Percentiles rank a stretch among this genome's conserved stretches.
Evolutionary conservation across 2,329 filamentous ascomycete genomes (phyloP).

Genomic region (Zopfia rhizophila): DNA sequence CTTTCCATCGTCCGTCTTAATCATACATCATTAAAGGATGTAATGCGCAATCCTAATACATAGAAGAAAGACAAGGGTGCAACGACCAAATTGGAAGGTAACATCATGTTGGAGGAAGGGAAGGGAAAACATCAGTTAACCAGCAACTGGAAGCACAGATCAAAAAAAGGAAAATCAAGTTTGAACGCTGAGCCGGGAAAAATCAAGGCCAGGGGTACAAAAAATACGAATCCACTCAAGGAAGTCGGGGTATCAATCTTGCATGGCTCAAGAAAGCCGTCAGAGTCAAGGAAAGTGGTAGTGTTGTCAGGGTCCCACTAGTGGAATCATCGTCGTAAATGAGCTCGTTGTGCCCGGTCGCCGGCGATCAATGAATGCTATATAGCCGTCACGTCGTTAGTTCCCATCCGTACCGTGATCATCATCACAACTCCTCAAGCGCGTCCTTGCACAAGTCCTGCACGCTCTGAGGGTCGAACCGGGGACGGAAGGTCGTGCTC

Average conservation of each 20-base stretch:
- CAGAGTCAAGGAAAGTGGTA: slow-evolving; percentile 4
- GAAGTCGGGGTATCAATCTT: slow-evolving; percentile 5
- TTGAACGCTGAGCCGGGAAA: no score
- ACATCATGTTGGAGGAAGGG: no score
- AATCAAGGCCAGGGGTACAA: not conserved
- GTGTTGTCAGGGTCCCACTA: slow-evolving; percentile 14
- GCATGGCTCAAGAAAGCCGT: not conserved
- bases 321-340: slow-evolving; percentile 10
- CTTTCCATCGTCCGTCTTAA: no score
- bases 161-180: no score
- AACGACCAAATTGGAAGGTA: no score
- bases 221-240: not conserved
- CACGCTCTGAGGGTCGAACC: slow-evolving; percentile 42
- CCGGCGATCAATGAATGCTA: no score
- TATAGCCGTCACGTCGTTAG: no score
- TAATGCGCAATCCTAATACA: no score
- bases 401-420: not conserved
- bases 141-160: no score
- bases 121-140: no score
- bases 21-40: no score
- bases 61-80: no score
- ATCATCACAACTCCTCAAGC: slow-evolving; percentile 35
- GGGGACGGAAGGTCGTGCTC: slow-evolving; percentile 32
- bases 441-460: slow-evolving; percentile 40
- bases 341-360: not conserved